A percentile compares a stretch with the other conserved stretches of the same genome.
These are phyloP conservation scores for Leucocoprinus sp. DNA, from an alignment of 768 basidiomycete species.

Conservation along the genomic window DNA sequence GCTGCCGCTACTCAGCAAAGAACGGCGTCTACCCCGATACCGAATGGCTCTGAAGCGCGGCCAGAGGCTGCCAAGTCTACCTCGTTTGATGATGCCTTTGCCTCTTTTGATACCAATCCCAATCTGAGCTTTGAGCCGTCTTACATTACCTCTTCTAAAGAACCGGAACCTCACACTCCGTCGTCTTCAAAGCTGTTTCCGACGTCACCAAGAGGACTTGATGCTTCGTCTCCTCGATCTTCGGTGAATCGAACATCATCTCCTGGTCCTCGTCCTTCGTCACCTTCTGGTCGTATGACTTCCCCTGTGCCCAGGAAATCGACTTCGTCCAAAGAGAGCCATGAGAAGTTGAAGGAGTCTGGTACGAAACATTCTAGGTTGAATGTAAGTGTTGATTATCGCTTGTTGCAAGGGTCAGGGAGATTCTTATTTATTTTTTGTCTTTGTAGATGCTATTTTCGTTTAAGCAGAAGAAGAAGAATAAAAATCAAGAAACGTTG, in stretches of 20 bases:
- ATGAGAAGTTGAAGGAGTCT: constrained; percentile 50
- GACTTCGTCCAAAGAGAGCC: constrained; percentile 50
- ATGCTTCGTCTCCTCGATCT: constrained; percentile 28
- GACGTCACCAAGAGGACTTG: constrained; percentile 22
- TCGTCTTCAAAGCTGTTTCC: constrained; percentile 10
- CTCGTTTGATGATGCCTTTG: constrained; percentile 38
- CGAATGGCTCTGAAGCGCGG: constrained; percentile 3
- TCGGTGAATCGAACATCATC: constrained; percentile 27
- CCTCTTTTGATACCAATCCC: constrained; percentile 30
- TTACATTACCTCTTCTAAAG: constrained; percentile 9
- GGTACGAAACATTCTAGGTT: constrained; percentile 63
- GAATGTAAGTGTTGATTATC: constrained; percentile 62
- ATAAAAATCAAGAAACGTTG: constrained; percentile 42
- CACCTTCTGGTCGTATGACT: constrained; percentile 44
- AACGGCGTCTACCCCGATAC: not conserved
- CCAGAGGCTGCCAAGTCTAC: not conserved
- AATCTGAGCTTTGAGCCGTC: constrained; percentile 17
- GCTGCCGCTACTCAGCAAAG: constrained; percentile 3
- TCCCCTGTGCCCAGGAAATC: constrained; percentile 54
- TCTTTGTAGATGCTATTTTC: constrained; percentile 60
- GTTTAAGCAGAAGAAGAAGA: constrained; percentile 70
- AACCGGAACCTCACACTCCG: constrained; percentile 8
- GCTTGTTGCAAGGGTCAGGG: too few species aligned
- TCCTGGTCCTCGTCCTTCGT: constrained; percentile 33
- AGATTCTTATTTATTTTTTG: constrained; percentile 3